A percentile compares a stretch with the other conserved stretches of the same genome.
Conservation (phyloP, 169 alveolate genomes). For the Plasmodium adleri region DNA sequence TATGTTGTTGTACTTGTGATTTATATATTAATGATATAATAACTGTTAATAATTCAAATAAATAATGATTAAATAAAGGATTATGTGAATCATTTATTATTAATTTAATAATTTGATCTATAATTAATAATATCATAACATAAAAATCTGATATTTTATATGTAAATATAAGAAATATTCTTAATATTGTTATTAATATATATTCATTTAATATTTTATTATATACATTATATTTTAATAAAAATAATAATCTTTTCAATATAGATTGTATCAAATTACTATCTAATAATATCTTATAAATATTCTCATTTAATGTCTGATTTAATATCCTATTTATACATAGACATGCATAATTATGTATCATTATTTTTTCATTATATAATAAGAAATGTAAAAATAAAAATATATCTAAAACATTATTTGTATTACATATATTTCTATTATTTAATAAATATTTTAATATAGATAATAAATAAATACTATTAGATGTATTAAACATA, state of each 20-base stretch:
- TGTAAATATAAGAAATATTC: conserved; percentile 24
- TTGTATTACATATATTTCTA: conserved; percentile 15
- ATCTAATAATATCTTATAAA: background rate
- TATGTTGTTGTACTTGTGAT: conserved; percentile 13
- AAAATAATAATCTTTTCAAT: conserved; percentile 25
- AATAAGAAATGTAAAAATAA: conserved; percentile 17
- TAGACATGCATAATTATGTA: conserved; percentile 34
- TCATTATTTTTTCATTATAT: conserved; percentile 44
- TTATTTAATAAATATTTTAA: conserved; percentile 47
- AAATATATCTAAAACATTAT: conserved; percentile 10
- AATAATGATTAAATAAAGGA: conserved; percentile 88
- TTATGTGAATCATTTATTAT: conserved; percentile 87
- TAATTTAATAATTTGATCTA: conserved; percentile 73
- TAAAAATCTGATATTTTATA: conserved; percentile 17
- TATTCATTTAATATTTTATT: conserved; percentile 45
- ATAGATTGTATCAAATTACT: background rate
- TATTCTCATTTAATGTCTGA: conserved; percentile 4
- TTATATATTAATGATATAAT: conserved; percentile 78
- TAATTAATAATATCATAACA: background rate
- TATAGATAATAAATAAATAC: conserved; percentile 21
- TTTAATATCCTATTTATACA: conserved; percentile 60
- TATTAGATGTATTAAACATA: conserved; percentile 19
- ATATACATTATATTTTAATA: conserved; percentile 19
- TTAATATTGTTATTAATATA: conserved; percentile 38
- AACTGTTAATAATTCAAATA: conserved; percentile 85